These are phyloP conservation scores for Teunomyces atbi DNA, from an alignment of 805 yeast species.

Conservation along the genomic window DNA sequence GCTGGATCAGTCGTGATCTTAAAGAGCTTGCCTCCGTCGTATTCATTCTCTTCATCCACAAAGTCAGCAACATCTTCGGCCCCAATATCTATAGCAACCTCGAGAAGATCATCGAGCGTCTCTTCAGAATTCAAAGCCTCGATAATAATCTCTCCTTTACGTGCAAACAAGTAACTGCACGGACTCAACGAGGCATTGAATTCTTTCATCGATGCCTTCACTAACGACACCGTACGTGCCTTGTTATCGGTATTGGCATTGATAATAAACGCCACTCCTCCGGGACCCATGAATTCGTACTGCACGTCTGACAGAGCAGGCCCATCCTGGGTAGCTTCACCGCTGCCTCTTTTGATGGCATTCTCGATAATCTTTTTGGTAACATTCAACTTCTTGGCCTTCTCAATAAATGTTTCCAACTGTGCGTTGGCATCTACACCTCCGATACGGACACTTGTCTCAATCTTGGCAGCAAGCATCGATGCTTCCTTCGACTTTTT, in stretches of 20 bases:
- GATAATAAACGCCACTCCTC: constrained; percentile 81
- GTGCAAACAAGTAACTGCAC: constrained; percentile 71
- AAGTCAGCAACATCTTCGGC: constrained; percentile 73
- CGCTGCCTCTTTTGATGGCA: constrained; percentile 84
- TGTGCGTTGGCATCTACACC: constrained; percentile 63
- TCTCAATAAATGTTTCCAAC: constrained; percentile 72
- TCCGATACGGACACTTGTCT: constrained; percentile 71
- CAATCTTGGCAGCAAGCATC: constrained; percentile 69
- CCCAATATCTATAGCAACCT: constrained; percentile 71
- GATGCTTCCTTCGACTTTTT: constrained; percentile 67
- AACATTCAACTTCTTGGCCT: constrained; percentile 73
- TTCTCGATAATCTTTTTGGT: constrained; percentile 82
- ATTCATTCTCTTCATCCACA: constrained; percentile 41
- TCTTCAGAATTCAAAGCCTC: constrained; percentile 35
- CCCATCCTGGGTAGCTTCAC: constrained; percentile 51
- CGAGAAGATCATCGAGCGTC: constrained; percentile 66
- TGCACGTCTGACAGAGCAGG: constrained; percentile 46
- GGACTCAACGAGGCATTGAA: constrained; percentile 73
- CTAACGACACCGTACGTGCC: constrained; percentile 71
- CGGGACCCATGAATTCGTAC: constrained; percentile 92
- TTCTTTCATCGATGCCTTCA: constrained; percentile 73
- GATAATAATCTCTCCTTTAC: constrained; percentile 69
- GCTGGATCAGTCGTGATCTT: constrained; percentile 62
- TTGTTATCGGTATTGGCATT: constrained; percentile 90
- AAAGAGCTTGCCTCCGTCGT: constrained; percentile 30